A percentile compares a stretch with the other conserved stretches of the same genome.
Evolutionary conservation across 441 rosid species (phyloP).

Genomic region (Aleurites moluccanus): DNA sequence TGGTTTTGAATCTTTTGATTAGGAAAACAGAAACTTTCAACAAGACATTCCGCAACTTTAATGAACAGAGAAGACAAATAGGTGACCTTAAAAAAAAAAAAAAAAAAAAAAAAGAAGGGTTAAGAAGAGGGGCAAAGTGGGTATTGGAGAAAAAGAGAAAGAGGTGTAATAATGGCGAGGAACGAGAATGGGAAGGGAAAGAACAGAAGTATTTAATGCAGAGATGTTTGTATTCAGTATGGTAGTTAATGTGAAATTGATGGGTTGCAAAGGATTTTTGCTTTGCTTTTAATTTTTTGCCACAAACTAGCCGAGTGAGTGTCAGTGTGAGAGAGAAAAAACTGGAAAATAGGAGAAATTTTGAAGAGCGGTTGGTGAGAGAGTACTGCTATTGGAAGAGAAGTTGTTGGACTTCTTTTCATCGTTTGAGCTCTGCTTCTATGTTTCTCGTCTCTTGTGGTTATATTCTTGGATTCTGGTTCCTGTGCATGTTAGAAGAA

Average conservation of each 20-base stretch:
- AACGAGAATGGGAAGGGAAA: slow-evolving; percentile 4
- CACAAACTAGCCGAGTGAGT: not conserved
- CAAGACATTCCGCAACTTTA: slow-evolving; percentile 10
- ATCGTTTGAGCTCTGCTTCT: not conserved
- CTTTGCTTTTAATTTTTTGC: not conserved
- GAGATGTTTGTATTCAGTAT: slow-evolving; percentile 20
- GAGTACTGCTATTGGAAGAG: not conserved
- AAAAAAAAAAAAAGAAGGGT: not conserved
- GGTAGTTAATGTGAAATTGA: slow-evolving; percentile 35
- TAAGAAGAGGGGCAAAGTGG: slow-evolving; percentile 25
- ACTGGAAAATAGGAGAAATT: not conserved
- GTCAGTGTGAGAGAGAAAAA: not conserved
- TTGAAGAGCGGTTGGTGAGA: slow-evolving; percentile 28
- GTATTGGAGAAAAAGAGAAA: not conserved
- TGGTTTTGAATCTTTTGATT: not conserved
- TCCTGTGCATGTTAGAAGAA: not conserved
- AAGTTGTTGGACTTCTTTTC: slow-evolving; percentile 20
- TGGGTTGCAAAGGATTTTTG: slow-evolving; percentile 12
- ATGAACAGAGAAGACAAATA: not conserved
- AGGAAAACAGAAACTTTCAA: not conserved
- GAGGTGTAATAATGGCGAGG: not conserved
- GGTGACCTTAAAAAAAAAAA: not conserved
- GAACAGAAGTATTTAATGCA: slow-evolving; percentile 48
- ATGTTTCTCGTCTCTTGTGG: not conserved
- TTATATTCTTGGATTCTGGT: not conserved